Conservation (phyloP, 1,284 basidiomycete genomes). For the Fomes fomentarius region DNA sequence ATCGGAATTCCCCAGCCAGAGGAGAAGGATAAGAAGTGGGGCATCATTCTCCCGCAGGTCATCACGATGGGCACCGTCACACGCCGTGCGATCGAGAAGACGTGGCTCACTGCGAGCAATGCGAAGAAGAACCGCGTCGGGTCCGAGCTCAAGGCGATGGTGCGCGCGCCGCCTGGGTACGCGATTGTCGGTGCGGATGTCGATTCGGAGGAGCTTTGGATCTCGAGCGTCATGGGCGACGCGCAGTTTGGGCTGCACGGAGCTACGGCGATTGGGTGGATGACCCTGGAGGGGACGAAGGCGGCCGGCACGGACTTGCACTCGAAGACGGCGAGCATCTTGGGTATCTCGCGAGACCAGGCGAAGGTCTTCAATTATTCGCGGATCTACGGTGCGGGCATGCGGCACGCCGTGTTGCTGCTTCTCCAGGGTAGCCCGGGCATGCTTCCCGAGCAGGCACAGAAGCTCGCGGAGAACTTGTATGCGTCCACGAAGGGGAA, state of each 20-base stretch:
- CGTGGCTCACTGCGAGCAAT: slow-evolving; percentile 98
- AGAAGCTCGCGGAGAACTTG: slow-evolving; percentile 81
- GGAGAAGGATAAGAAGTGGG: slow-evolving; percentile 62
- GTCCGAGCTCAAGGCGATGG: slow-evolving; percentile 97
- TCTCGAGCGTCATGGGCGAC: slow-evolving; percentile 98
- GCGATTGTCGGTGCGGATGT: slow-evolving; percentile 98
- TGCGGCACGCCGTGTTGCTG: slow-evolving; percentile 91
- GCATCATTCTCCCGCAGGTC: slow-evolving; percentile 94
- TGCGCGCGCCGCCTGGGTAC: slow-evolving; percentile 92
- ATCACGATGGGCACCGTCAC: slow-evolving; percentile 99
- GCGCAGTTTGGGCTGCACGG: slow-evolving; percentile 98
- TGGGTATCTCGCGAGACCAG: slow-evolving; percentile 92
- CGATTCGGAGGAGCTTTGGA: slow-evolving; percentile 99
- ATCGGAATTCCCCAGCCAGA: slow-evolving; percentile 27
- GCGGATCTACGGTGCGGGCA: slow-evolving; percentile 97
- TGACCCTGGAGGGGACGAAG: slow-evolving; percentile 99
- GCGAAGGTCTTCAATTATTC: slow-evolving; percentile 99
- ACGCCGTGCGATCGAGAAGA: slow-evolving; percentile 95
- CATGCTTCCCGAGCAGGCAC: slow-evolving; percentile 82
- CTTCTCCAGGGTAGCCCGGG: slow-evolving; percentile 86
- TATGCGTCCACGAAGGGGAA: slow-evolving; percentile 95
- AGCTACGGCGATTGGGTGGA: slow-evolving; percentile 98
- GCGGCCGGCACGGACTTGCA: slow-evolving; percentile 94
- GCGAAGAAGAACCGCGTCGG: slow-evolving; percentile 98
- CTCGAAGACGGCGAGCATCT: slow-evolving; percentile 94